Evolutionary conservation across 352 stramenopile species (phyloP), one percentile per base, ranked within the genome.

Genomic region (Thalassiosira mediterranea): DNA sequence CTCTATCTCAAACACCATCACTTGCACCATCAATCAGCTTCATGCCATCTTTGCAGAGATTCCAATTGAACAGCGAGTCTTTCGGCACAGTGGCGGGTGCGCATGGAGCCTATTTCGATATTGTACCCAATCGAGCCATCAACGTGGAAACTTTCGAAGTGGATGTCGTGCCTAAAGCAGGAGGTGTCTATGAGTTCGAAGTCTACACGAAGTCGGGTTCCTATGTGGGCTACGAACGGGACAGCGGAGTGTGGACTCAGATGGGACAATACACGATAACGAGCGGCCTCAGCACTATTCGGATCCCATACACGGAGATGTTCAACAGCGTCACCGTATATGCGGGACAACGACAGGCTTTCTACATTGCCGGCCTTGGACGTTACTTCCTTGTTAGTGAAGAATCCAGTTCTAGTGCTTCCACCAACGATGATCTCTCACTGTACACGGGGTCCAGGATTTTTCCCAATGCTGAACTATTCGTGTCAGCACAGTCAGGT

Each of bases 31-130:
- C 37, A 0, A n/a, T 34, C n/a, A 67, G 53, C 21, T 26, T 70
- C 15, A 48, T 64, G 56, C 67, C 67, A n/a, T 57, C 57, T 7
- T 13, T 46, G 4, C 8, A 46, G 7, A 13, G 32, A 11, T 49
- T 21, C 4, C 32, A n/a, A 8, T 32, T 70, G 13, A 25, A n/a
- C 3, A 44, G 17, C 23, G 38, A n/a, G 1, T 10, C 19, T 37
- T 40, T 34, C n/a, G 19, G 29, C 17, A 2, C n/a, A 19, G 21
- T 42, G 4, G 17, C 13, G 17, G 40, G 15, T 23, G 48, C 57
- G 11, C 58, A 48, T 40, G 67, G 67, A 17, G 38, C 69, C 32
- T 69, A 67, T 58, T 72, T 78, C 46, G 59, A 72, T 5, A 26
- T 65, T 1, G 40, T 52, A 3, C 10, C 67, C 10, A 69, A 63